Evolutionary conservation across 2,329 filamentous ascomycete species (phyloP).

Genomic region (Colletotrichum melonis): DNA sequence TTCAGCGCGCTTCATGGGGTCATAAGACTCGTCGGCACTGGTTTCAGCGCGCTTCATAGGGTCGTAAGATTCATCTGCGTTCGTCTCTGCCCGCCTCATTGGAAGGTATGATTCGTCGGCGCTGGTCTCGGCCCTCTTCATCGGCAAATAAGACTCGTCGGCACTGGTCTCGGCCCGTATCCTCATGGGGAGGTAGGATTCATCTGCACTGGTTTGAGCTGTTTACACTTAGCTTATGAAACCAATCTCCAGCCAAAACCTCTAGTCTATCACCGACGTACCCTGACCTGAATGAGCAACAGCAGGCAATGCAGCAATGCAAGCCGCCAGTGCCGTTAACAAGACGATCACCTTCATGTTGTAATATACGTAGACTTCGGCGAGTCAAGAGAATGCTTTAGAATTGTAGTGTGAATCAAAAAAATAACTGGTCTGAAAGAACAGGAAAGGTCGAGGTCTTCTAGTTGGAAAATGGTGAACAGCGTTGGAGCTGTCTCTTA

Average conservation of each 20-base stretch:
- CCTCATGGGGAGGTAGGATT: conserved; percentile 30
- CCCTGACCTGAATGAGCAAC: conserved; percentile 5
- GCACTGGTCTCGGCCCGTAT: conserved; percentile 14
- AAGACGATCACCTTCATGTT: conserved; percentile 21
- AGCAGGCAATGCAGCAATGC: conserved; percentile 11
- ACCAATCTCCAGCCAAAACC: accelerated
- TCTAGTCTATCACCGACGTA: background rate
- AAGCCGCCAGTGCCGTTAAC: conserved; percentile 16
- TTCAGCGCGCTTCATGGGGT: conserved; percentile 6
- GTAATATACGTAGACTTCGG: background rate
- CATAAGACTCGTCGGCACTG: conserved; percentile 13
- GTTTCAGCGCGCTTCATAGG: conserved; percentile 7
- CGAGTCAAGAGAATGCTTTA: too few relatives aligned
- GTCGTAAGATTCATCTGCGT: conserved; percentile 14
- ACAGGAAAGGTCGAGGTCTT: background rate
- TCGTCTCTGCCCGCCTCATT: conserved; percentile 13
- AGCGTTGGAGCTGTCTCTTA: background rate
- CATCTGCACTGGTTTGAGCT: conserved; percentile 20
- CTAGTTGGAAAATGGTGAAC: too few relatives aligned
- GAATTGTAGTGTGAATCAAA: background rate
- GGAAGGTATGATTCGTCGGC: conserved; percentile 24
- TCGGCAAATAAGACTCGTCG: conserved; percentile 25
- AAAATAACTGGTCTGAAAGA: background rate
- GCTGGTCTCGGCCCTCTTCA: conserved; percentile 17
- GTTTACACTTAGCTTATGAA: background rate